Evolutionary conservation across 1,284 basidiomycete genomes (phyloP).

Genomic region (Erythrobasidium hasegawianum): DNA sequence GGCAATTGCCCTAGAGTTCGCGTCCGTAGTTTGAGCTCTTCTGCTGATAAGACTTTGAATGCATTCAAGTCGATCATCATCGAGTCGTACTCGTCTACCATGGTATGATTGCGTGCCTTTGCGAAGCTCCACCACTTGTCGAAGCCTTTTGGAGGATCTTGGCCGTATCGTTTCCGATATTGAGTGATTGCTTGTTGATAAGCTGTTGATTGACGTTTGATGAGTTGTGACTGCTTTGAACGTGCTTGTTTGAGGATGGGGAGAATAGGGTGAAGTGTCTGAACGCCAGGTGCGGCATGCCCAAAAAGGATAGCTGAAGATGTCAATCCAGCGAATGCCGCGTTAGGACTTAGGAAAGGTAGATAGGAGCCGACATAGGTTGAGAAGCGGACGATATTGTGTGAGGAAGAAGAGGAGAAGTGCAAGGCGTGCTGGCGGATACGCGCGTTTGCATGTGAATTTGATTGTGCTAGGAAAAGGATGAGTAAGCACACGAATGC

Average conservation of each 20-base stretch:
- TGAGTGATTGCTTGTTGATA: constrained; percentile 62
- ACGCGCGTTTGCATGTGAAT: not conserved
- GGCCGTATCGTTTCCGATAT: constrained; percentile 70
- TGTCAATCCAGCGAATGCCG: constrained; percentile 18
- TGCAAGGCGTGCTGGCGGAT: not conserved
- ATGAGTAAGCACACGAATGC: constrained; percentile 23
- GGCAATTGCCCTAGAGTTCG: constrained; percentile 53
- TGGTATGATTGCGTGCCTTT: constrained; percentile 63
- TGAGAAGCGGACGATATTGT: constrained; percentile 15
- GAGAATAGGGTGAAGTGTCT: constrained; percentile 43
- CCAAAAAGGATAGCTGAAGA: constrained; percentile 35
- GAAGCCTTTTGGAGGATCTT: constrained; percentile 80
- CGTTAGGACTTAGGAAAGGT: constrained; percentile 16
- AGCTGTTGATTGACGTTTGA: constrained; percentile 40
- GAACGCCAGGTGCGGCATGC: constrained; percentile 26
- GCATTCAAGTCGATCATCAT: constrained; percentile 73
- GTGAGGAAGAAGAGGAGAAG: constrained; percentile 18
- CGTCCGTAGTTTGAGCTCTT: constrained; percentile 67
- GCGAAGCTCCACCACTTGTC: constrained; percentile 85
- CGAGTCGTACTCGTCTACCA: constrained; percentile 87
- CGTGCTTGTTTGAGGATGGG: constrained; percentile 39
- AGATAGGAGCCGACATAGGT: constrained; percentile 26
- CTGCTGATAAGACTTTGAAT: constrained; percentile 69
- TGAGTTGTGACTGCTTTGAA: constrained; percentile 30
- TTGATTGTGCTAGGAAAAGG: constrained; percentile 7